phyloP scores from a whole-genome alignment of 2,329 filamentous ascomycete species.

The Clathrospora elynae region DNA sequence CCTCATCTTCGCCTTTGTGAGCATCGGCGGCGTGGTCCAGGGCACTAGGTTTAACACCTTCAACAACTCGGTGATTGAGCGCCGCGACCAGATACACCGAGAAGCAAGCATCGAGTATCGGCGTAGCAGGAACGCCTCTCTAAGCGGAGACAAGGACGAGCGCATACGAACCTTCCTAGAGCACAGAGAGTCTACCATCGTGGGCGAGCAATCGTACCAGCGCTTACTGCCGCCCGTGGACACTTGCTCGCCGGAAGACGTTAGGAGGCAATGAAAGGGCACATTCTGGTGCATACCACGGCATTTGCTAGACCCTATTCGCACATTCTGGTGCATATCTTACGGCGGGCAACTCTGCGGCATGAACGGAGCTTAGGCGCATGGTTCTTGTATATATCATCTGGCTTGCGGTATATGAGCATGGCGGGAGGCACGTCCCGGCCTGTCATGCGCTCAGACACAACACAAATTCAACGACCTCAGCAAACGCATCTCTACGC shows the following conservation, averaged over 20 bases:
- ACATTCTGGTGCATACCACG: conserved; percentile 15
- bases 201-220: conserved; percentile 53
- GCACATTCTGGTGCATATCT: conserved; percentile 20
- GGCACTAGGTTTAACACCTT: conserved; percentile 69
- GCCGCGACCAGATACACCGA: conserved; percentile 69
- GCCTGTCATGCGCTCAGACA: conserved; percentile 30
- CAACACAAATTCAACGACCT: conserved; percentile 29
- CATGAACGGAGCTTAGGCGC: conserved; percentile 22
- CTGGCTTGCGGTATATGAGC: conserved; percentile 20
- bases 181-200: conserved; percentile 49
- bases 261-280: conserved; percentile 36
- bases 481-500: conserved; percentile 1
- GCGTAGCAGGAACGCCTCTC: conserved; percentile 59
- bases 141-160: conserved; percentile 54
- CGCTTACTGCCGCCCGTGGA: conserved; percentile 54
- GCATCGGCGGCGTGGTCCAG: conserved; percentile 74
- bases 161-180: conserved; percentile 79
- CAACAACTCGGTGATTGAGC: conserved; percentile 66
- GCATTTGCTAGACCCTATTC: conserved; percentile 5
- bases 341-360: conserved; percentile 8
- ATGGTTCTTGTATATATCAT: conserved; percentile 30
- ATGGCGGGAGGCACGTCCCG: conserved; percentile 18
- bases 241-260: conserved; percentile 52
- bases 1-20: conserved; percentile 70
- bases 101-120: conserved; percentile 67